These are phyloP conservation scores for Phaeosphaeria sp. DNA, from an alignment of 2,329 filamentous ascomycete genomes.

Conservation along the genomic window DNA sequence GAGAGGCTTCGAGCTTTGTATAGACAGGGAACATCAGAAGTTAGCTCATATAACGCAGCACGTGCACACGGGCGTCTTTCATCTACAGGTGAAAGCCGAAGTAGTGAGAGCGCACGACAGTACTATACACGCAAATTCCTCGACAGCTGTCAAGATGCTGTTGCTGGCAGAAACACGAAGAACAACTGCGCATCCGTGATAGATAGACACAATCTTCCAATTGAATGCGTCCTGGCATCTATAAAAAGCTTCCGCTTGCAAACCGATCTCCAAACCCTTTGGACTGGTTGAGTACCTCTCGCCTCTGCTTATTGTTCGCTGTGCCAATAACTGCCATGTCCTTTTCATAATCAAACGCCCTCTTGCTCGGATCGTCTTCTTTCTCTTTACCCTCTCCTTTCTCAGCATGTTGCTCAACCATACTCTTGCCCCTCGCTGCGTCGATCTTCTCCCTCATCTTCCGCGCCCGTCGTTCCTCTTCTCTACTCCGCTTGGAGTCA, in stretches of 20 bases:
- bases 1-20: no score
- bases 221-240: neutral
- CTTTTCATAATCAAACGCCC: conserved; percentile 90
- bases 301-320: conserved; percentile 75
- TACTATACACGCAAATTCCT: no score
- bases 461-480: conserved; percentile 54
- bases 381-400: conserved; percentile 67
- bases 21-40: no score
- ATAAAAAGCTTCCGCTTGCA: conserved; percentile 71
- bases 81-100: no score
- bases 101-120: no score
- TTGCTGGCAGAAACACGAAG: no score
- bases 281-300: conserved; percentile 79
- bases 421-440: conserved; percentile 50
- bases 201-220: neutral
- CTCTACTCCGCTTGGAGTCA: conserved; percentile 44
- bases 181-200: no score
- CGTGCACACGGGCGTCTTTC: no score
- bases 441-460: conserved; percentile 64
- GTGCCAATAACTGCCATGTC: conserved; percentile 82
- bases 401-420: conserved; percentile 56
- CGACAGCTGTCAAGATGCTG: no score
- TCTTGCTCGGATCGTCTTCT: conserved; percentile 84
- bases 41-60: no score
- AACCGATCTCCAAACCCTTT: conserved; percentile 84